Conservation (phyloP, 2,329 filamentous ascomycete genomes). For the Helminthosporium solani region DNA sequence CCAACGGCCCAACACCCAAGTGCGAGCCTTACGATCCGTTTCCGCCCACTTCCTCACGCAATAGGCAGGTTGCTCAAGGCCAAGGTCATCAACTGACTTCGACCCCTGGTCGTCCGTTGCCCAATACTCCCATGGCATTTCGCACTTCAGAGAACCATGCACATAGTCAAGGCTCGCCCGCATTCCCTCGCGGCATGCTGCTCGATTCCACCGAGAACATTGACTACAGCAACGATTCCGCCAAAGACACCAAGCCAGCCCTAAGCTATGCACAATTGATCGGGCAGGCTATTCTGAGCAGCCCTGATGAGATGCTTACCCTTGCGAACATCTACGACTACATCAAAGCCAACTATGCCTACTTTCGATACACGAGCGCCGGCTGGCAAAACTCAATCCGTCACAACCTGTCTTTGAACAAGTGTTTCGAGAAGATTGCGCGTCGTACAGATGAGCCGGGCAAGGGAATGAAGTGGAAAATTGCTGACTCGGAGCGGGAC, state of each 20-base stretch:
- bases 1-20: conserved; percentile 39
- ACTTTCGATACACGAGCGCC: conserved; percentile 80
- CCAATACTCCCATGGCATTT: conserved; percentile 38
- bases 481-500: conserved; percentile 78
- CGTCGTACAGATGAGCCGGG: conserved; percentile 92
- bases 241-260: conserved; percentile 89
- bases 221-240: conserved; percentile 78
- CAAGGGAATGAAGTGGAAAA: conserved; percentile 99
- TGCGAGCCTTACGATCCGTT: conserved; percentile 42
- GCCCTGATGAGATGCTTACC: conserved; percentile 83
- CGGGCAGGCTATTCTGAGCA: conserved; percentile 89
- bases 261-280: conserved; percentile 98
- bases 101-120: conserved; percentile 35
- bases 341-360: conserved; percentile 88
- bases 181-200: conserved; percentile 53
- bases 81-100: conserved; percentile 38
- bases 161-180: conserved; percentile 49
- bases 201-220: conserved; percentile 59
- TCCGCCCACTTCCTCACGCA: conserved; percentile 37
- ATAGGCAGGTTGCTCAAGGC: conserved; percentile 35
- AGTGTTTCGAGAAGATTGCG: conserved; percentile 90
- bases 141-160: conserved; percentile 37
- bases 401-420: conserved; percentile 93
- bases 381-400: conserved; percentile 99
- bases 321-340: conserved; percentile 90